phyloP scores from a whole-genome alignment of 176 grass and related monocot genomes.

The Carex scoparia region DNA sequence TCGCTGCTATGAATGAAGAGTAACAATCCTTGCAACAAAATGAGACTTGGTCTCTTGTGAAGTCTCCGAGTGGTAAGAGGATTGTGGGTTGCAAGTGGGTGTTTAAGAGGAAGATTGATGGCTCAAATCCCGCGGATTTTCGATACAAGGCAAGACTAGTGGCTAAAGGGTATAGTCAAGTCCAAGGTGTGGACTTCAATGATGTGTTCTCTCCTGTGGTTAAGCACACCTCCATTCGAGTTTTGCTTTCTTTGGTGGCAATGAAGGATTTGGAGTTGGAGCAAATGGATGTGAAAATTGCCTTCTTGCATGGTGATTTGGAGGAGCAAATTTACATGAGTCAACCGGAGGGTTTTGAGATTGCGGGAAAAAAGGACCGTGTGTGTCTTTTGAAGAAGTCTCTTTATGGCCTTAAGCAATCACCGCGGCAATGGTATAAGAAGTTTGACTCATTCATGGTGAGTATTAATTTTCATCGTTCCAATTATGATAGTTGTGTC shows the following conservation, averaged over 20 bases:
- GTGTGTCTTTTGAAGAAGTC: not conserved
- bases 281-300: not conserved
- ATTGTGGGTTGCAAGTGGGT: not conserved
- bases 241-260: not conserved
- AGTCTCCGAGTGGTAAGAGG: not conserved
- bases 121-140: not conserved
- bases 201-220: not conserved
- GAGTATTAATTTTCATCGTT: too few relatives aligned
- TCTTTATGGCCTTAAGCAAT: not conserved
- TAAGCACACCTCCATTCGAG: not conserved
- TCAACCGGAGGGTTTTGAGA: too few relatives aligned
- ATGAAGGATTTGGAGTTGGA: not conserved
- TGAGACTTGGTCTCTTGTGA: not conserved
- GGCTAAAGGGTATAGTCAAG: not conserved
- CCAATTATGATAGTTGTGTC: too few relatives aligned
- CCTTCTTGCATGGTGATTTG: constrained; percentile 5
- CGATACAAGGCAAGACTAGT: not conserved
- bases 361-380: too few relatives aligned
- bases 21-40: not conserved
- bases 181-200: not conserved
- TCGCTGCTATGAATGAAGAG: not conserved
- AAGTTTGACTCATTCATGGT: not conserved
- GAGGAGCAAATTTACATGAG: not conserved
- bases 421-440: not conserved
- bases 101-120: not conserved